A percentile compares a stretch with the other conserved stretches of the same genome.
phyloP scores from a whole-genome alignment of 768 basidiomycete genomes.

The Tulasnella calospora region DNA sequence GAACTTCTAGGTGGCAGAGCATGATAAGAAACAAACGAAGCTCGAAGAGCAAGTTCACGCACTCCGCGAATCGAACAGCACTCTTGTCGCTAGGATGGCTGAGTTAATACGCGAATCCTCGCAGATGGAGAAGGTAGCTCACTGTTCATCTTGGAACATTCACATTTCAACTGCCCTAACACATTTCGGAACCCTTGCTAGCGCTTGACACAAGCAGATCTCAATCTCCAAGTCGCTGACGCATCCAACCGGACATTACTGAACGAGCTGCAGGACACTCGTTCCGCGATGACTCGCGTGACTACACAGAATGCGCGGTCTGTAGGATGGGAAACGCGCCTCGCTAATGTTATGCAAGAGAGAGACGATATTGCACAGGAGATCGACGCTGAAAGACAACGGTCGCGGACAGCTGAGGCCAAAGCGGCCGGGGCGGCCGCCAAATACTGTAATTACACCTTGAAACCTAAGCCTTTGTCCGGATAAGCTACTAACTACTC shows the following conservation, averaged over 20 bases:
- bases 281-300: conserved; percentile 59
- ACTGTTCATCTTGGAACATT: not conserved
- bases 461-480: not conserved
- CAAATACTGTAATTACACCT: conserved; percentile 50
- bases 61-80: conserved; percentile 31
- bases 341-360: conserved; percentile 63
- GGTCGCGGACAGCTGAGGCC: conserved; percentile 63
- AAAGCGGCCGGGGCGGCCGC: conserved; percentile 61
- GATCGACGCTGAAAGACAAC: conserved; percentile 61
- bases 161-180: not conserved
- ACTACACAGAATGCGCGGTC: conserved; percentile 65
- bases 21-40: conserved; percentile 24
- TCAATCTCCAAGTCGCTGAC: conserved; percentile 79
- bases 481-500: not conserved
- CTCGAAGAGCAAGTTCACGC: conserved; percentile 33
- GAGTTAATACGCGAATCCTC: conserved; percentile 53
- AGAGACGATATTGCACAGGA: conserved; percentile 76
- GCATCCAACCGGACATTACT: conserved; percentile 67
- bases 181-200: conserved; percentile 34
- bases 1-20: conserved; percentile 32
- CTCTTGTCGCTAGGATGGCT: conserved; percentile 38
- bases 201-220: conserved; percentile 71
- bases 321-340: conserved; percentile 61
- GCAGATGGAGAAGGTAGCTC: conserved; percentile 53
- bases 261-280: conserved; percentile 70